phyloP scores from a whole-genome alignment of 2,329 filamentous ascomycete genomes.

The Chaetomium olivaceum region DNA sequence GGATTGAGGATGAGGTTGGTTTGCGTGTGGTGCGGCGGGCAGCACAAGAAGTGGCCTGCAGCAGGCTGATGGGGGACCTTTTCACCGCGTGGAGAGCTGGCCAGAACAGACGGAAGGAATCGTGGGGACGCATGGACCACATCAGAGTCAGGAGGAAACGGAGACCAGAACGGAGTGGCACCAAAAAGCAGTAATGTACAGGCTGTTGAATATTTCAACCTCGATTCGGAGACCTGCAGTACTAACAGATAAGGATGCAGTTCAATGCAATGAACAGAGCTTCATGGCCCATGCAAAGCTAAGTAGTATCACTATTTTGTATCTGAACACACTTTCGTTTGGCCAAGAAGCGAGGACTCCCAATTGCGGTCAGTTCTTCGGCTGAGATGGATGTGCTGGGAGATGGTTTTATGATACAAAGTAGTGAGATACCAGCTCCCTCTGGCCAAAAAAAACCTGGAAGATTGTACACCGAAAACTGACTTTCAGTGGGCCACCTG shows the following conservation, averaged over 20 bases:
- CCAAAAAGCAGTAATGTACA: neutral
- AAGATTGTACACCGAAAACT: too few relatives aligned
- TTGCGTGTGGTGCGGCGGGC: slow-evolving; percentile 15
- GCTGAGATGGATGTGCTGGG: neutral
- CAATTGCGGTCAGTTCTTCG: neutral
- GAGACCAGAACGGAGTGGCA: slow-evolving; percentile 7
- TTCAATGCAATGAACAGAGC: too few relatives aligned
- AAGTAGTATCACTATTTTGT: too few relatives aligned
- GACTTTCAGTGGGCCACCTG: too few relatives aligned
- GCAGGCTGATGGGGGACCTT: slow-evolving; percentile 12
- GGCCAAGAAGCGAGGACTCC: neutral
- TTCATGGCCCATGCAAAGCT: neutral
- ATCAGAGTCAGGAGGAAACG: slow-evolving; percentile 9
- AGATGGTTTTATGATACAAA: neutral
- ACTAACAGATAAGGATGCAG: too few relatives aligned
- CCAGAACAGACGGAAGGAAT: slow-evolving; percentile 14
- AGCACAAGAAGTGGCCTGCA: slow-evolving; percentile 12
- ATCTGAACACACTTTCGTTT: neutral
- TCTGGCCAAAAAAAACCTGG: too few relatives aligned
- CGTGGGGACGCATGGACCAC: slow-evolving; percentile 6
- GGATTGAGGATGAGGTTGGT: slow-evolving; percentile 16
- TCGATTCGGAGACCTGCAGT: neutral
- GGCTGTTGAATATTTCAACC: neutral
- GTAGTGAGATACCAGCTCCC: too few relatives aligned
- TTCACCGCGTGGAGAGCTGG: slow-evolving; percentile 10